phyloP scores from a whole-genome alignment of 352 stramenopile species.

The Pythium periplocum region DNA sequence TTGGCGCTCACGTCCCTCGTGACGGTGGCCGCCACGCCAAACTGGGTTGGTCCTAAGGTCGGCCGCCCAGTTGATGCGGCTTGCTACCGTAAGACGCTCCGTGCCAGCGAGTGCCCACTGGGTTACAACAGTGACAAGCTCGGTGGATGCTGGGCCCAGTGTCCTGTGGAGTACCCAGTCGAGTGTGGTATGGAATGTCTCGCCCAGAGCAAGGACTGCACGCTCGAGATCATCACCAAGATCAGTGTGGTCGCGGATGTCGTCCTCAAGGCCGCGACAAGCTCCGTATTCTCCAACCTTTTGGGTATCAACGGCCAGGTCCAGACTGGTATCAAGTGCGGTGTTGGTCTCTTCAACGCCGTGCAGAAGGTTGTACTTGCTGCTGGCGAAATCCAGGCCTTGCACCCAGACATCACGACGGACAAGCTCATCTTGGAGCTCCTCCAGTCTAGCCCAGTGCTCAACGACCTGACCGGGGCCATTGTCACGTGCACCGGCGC shows the following conservation, averaged over 20 bases:
- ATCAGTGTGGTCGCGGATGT: neutral
- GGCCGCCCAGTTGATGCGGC: conserved; percentile 12
- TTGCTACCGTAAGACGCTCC: conserved; percentile 21
- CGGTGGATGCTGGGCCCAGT: conserved; percentile 9
- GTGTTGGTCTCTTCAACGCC: conserved; percentile 37
- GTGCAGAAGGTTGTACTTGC: conserved; percentile 31
- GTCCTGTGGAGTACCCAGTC: conserved; percentile 27
- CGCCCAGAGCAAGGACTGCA: conserved; percentile 32
- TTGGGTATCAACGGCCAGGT: conserved; percentile 31
- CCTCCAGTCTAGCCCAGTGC: conserved; percentile 35
- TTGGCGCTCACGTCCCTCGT: no score
- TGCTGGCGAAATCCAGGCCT: conserved; percentile 4
- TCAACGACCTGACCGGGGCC: conserved; percentile 38
- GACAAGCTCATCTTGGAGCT: conserved; percentile 32
- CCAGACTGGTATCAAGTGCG: conserved; percentile 41
- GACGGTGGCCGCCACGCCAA: neutral
- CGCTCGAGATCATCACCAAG: conserved; percentile 16
- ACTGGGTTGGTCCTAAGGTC: conserved; percentile 18
- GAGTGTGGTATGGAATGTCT: conserved; percentile 31
- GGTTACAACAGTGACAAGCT: conserved; percentile 10
- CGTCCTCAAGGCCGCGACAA: conserved; percentile 38
- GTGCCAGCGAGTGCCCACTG: conserved; percentile 15
- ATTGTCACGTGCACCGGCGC: conserved; percentile 33
- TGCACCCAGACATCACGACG: conserved; percentile 15
- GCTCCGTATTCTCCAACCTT: conserved; percentile 48